These are phyloP conservation scores for Dryadomyces sulphureus DNA, from an alignment of 2,329 filamentous ascomycete species.

Conservation along the genomic window DNA sequence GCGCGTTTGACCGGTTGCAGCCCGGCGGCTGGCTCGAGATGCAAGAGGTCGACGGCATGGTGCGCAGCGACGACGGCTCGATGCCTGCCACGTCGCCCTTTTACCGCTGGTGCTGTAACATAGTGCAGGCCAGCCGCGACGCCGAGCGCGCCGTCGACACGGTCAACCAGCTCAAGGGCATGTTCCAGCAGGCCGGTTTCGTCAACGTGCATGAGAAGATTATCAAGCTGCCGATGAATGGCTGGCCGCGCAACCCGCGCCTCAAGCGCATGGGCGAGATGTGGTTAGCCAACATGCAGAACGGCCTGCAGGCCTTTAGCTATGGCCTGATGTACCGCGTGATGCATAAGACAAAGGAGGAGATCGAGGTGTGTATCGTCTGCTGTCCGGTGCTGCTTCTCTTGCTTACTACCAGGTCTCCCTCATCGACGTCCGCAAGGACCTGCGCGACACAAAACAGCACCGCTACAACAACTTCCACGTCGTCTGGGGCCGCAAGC, in stretches of 20 bases:
- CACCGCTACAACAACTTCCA: slow-evolving; percentile 35
- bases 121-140: slow-evolving; percentile 8
- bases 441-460: slow-evolving; percentile 28
- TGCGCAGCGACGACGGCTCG: slow-evolving; percentile 15
- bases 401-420: neutral
- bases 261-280: slow-evolving; percentile 18
- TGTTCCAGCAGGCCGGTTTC: slow-evolving; percentile 16
- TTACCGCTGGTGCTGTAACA: slow-evolving; percentile 12
- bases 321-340: slow-evolving; percentile 18
- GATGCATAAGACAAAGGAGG: slow-evolving; percentile 24
- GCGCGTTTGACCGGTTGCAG: slow-evolving; percentile 31
- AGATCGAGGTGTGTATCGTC: slow-evolving; percentile 29
- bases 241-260: slow-evolving; percentile 17
- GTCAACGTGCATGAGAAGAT: slow-evolving; percentile 16
- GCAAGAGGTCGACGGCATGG: slow-evolving; percentile 27
- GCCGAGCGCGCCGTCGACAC: slow-evolving; percentile 11
- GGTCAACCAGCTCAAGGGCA: slow-evolving; percentile 12
- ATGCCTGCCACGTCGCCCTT: slow-evolving; percentile 10
- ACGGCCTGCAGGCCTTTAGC: slow-evolving; percentile 18
- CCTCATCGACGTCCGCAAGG: slow-evolving; percentile 25
- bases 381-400: neutral
- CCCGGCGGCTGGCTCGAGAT: slow-evolving; percentile 42
- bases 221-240: slow-evolving; percentile 19
- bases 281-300: slow-evolving; percentile 16
- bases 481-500: slow-evolving; percentile 37